Percentiles rank a stretch among this genome's conserved stretches.
Evolutionary conservation across 2,329 filamentous ascomycete species (phyloP).

Genomic region (Penicillium sp.): DNA sequence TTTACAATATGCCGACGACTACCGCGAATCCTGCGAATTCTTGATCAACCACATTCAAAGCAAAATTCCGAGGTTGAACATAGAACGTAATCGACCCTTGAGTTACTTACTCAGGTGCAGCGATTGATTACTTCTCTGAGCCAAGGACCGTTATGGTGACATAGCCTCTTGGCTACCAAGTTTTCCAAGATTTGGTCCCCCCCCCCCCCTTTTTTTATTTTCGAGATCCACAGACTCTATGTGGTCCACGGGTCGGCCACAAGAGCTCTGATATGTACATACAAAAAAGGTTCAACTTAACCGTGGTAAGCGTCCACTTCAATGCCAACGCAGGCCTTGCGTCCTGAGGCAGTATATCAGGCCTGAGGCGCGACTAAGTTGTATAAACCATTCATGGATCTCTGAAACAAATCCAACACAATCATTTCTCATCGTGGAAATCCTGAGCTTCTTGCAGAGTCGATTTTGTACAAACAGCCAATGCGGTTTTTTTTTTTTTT

Average conservation of each 20-base stretch:
- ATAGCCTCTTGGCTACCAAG: not conserved
- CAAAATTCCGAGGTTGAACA: too few relatives aligned
- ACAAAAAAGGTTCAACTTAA: not conserved
- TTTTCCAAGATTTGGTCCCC: not conserved
- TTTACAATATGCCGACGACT: not conserved
- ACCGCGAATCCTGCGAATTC: not conserved
- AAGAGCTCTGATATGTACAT: not conserved
- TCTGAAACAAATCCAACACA: too few relatives aligned
- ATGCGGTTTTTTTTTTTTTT: too few relatives aligned
- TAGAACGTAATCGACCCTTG: too few relatives aligned
- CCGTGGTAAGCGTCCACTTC: not conserved
- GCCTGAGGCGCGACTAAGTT: not conserved
- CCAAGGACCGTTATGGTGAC: not conserved
- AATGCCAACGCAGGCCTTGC: not conserved
- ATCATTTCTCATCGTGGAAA: conserved; percentile 4
- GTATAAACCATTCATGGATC: too few relatives aligned
- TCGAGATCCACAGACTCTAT: not conserved
- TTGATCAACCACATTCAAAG: too few relatives aligned
- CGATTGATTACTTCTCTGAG: not conserved
- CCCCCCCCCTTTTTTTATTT: not conserved
- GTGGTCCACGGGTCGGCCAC: not conserved
- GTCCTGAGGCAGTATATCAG: not conserved
- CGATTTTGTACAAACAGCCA: too few relatives aligned
- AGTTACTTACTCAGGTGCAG: too few relatives aligned
- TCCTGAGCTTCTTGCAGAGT: too few relatives aligned